Evolutionary conservation across 2,329 filamentous ascomycete genomes (phyloP), one percentile per base, ranked within the genome.

Genomic region (Pseudomassariella vexata): DNA sequence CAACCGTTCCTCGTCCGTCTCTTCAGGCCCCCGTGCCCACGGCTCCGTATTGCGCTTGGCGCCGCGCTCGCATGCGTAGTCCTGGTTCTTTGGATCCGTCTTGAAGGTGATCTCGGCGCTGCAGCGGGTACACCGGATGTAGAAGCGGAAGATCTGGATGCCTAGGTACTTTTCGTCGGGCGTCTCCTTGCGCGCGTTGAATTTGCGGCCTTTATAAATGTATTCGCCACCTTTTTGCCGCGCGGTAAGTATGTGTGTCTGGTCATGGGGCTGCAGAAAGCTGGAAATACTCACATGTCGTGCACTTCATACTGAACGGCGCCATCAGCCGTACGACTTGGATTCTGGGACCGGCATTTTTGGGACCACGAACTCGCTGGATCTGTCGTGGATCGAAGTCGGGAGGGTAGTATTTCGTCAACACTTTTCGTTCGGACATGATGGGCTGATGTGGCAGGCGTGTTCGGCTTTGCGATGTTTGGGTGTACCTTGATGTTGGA

Each of bases 21-120:
- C 90, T 16, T 75, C 70, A 30, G 56, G 56, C 7, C 65, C 63
- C 36, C 75, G 65, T 17, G 87, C 68, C 92, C 92, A 98, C 0
- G 85, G 83, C 58, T 98, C 92, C 42, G 92, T 92, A 57, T 95
- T 96, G 26, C 92, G 74, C 61, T 90, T 87, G 5, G 90, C 92
- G 11, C 92, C 90, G 30, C 73, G 72, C 57, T 94, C 74, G 52
- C 73, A 63, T 71, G 49, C 69, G 51, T 90, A 59, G 55, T 96
- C 90, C 70, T 88, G 87, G 52, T 89, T 89, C 59, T 94, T 94
- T 0, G 92, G 92, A 47, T 98, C 92, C 0, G 92, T 96, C 42
- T 85, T 82, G 66, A 96, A 94, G 0, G 85, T 88, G 46, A 96
- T 95, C 53, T 95, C 87, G 25, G 76, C 79, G 25, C 72, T 80